Evolutionary conservation across 768 basidiomycete genomes (phyloP).

Genomic region (Lepiota venenata): DNA sequence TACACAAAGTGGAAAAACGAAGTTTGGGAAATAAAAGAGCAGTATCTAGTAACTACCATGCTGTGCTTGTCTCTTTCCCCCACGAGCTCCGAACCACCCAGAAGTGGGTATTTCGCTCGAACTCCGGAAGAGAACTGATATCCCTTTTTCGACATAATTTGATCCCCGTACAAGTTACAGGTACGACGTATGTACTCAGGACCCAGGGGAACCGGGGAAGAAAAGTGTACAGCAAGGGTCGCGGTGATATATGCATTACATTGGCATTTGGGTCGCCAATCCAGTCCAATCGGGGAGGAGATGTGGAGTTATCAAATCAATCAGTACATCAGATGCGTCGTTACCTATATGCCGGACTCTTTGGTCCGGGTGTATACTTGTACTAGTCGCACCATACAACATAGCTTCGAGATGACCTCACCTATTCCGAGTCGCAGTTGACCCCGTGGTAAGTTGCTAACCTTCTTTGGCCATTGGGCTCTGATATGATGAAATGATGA

Average conservation of each 20-base stretch:
- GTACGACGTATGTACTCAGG: neutral
- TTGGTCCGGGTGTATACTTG: neutral
- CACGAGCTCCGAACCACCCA: neutral
- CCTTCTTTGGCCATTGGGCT: neutral
- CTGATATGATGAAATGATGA: conserved; percentile 7
- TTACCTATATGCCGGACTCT: no score
- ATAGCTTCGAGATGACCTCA: neutral
- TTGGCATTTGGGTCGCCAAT: no score
- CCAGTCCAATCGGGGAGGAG: neutral
- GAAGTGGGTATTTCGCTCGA: neutral
- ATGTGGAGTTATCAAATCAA: conserved; percentile 3
- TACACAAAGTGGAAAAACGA: neutral
- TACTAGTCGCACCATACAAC: neutral
- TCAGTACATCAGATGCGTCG: neutral
- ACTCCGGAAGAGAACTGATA: neutral
- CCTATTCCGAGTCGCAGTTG: neutral
- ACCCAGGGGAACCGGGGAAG: neutral
- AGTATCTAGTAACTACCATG: no score
- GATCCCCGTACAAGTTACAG: neutral
- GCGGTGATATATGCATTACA: neutral
- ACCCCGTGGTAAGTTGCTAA: neutral
- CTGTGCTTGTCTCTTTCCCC: no score
- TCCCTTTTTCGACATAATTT: neutral
- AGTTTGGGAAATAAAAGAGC: no score
- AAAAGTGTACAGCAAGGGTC: conserved; percentile 4